A percentile compares a stretch with the other conserved stretches of the same genome.
phyloP scores from a whole-genome alignment of 129 eudicot species.

The Tagetes erecta region DNA sequence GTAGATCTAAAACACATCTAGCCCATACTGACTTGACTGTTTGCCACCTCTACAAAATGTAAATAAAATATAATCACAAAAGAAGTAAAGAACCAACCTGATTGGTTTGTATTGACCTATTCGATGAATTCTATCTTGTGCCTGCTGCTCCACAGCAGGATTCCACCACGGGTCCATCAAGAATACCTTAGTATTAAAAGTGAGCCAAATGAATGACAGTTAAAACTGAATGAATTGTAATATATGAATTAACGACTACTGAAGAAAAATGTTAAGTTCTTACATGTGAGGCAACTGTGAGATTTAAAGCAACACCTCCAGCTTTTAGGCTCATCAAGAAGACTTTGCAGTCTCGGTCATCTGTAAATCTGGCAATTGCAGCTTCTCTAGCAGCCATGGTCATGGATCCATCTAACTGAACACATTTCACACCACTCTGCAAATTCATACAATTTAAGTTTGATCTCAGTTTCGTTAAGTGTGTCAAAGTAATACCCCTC shows the following conservation, averaged over 20 bases:
- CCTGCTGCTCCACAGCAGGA: constrained; percentile 94
- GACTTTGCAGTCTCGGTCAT: constrained; percentile 75
- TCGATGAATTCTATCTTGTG: constrained; percentile 92
- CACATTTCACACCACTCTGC: constrained; percentile 86
- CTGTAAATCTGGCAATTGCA: constrained; percentile 64
- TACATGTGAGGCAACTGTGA: constrained; percentile 95
- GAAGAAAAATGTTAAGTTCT: constrained; percentile 19
- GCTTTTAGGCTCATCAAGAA: constrained; percentile 94
- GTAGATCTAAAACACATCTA: not conserved
- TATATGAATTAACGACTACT: not conserved
- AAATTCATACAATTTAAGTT: constrained; percentile 18
- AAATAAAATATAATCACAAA: not conserved
- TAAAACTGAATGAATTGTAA: not conserved
- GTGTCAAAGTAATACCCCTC: not conserved
- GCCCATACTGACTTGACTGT: not conserved
- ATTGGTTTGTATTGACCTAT: constrained; percentile 94
- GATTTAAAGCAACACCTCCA: constrained; percentile 96
- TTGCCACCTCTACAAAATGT: not conserved
- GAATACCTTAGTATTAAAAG: constrained; percentile 55
- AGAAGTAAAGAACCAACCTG: constrained; percentile 38
- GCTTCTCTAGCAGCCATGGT: constrained; percentile 76
- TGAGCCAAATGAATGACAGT: not conserved
- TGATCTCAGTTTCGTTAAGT: not conserved
- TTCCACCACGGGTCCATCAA: constrained; percentile 99
- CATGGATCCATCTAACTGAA: constrained; percentile 86